Conservation (phyloP, 495 filamentous ascomycete species). For the Aspergillus asperescens region DNA sequence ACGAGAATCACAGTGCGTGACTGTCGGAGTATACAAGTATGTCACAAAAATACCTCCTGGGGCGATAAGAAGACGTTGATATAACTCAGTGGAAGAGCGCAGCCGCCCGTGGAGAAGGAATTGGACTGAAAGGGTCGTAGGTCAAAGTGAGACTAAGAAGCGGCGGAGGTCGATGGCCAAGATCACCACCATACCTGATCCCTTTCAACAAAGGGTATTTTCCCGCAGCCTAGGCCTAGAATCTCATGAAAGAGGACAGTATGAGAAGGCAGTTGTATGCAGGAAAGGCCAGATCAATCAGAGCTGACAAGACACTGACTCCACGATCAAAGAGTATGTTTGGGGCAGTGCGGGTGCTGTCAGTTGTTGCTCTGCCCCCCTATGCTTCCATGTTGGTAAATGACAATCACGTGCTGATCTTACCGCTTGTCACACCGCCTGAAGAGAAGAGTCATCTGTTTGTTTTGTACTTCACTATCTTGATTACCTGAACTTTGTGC, state of each 20-base stretch:
- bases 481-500: neutral
- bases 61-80: slow-evolving; percentile 2
- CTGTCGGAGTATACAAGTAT: neutral
- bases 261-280: neutral
- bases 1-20: slow-evolving; percentile 11
- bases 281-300: slow-evolving; percentile 5
- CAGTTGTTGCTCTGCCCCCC: slow-evolving; percentile 20
- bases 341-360: slow-evolving; percentile 20
- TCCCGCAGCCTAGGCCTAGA: neutral
- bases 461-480: slow-evolving; percentile 3
- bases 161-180: slow-evolving; percentile 27
- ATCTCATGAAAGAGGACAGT: slow-evolving; percentile 1
- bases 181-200: slow-evolving; percentile 29
- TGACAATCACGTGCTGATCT: slow-evolving; percentile 21
- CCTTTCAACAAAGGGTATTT: slow-evolving; percentile 13
- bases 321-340: slow-evolving; percentile 14
- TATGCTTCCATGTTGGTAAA: slow-evolving; percentile 20
- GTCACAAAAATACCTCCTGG: slow-evolving; percentile 2
- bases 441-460: slow-evolving; percentile 4
- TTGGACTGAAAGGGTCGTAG: slow-evolving; percentile 22
- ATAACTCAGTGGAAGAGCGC: slow-evolving; percentile 2
- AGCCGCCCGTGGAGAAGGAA: slow-evolving; percentile 17
- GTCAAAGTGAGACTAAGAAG: slow-evolving; percentile 33
- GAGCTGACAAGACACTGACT: slow-evolving; percentile 3
- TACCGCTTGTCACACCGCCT: slow-evolving; percentile 21